These are phyloP conservation scores for Emmonsiellopsis sp. DNA, from an alignment of 2,329 filamentous ascomycete species.

Conservation along the genomic window DNA sequence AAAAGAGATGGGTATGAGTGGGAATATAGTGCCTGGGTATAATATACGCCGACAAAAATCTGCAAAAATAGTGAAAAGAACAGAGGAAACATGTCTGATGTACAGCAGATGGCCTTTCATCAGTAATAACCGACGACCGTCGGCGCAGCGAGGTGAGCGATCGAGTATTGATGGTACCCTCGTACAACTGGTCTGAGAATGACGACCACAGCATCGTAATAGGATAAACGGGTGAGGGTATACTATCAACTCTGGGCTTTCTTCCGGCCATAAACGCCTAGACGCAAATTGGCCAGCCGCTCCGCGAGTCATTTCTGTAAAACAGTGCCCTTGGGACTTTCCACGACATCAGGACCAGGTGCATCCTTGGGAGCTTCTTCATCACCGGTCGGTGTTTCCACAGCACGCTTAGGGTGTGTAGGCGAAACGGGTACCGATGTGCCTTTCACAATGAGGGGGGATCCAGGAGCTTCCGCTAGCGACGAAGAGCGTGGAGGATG, in stretches of 20 bases:
- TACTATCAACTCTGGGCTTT: too few relatives aligned
- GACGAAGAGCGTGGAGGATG: constrained; percentile 33
- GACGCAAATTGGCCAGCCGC: neutral
- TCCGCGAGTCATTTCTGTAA: neutral
- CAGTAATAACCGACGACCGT: too few relatives aligned
- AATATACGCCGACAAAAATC: neutral
- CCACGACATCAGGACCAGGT: neutral
- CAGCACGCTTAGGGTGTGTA: neutral
- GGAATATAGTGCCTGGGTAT: neutral
- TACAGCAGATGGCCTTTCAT: too few relatives aligned
- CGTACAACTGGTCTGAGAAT: too few relatives aligned
- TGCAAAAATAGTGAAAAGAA: neutral
- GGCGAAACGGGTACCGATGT: neutral
- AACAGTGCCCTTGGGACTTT: neutral
- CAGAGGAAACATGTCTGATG: neutral
- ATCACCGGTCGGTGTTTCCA: neutral
- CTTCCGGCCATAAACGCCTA: neutral
- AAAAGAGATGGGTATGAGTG: neutral
- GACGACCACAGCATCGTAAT: too few relatives aligned
- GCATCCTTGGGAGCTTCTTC: neutral
- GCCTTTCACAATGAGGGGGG: neutral
- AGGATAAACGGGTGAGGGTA: too few relatives aligned
- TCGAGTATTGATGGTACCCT: too few relatives aligned
- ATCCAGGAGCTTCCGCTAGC: constrained; percentile 9
- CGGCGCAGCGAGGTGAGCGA: too few relatives aligned